Base-by-base conservation (phyloP, 164 flowering plant genomes). In the Liriodendron chinense region DNA sequence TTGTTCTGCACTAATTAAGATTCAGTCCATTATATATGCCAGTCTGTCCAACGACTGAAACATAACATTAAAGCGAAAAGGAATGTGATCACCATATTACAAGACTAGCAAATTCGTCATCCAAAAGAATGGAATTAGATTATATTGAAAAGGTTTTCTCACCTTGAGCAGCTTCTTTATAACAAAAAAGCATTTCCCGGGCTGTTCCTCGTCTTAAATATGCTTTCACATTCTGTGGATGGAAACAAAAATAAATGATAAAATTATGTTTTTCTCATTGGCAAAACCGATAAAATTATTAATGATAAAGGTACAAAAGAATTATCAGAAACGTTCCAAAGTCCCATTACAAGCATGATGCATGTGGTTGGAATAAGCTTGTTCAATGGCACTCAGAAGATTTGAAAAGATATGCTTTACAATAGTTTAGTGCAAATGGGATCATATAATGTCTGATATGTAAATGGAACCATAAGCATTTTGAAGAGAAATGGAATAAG, bases 201-300 rank as follows among this genome's bases (percentile, higher is more conserved):
- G 99, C 97, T 20, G 97, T 88, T 72, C 98, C 99, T 77, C 98
- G 91, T 77, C 99, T 90, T 78, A 96, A 68, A 85, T 90, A 96
- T 50, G 99, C 95, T 83, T 96, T 96, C 74, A 96, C 98, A 88
- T 90, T 92, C 99, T 96, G 91, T 75, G 77, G 34, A 73, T 23
- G 24, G 47, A 73, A 78, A 76, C 21, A 10, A 13, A 68, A 50
- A 16, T 16, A 53, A 53, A 71, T 26, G 20, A 25, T 16, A 66
- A 13, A 56, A 16, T 66, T 26, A 4, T 66, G 24, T 28, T 66
- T 34, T 4, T 26, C 18, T 28, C 18, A 34, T 12, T 28, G 28
- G 43, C 5, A 3, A 4, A 66, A 72, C 13, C 1, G 25, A 25
- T 28, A 26, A 26, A 43, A 3, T 18, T 9, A 50, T 0, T 20